These are phyloP conservation scores for Colletotrichum eremochloae DNA, from an alignment of 2,329 filamentous ascomycete species.

Conservation along the genomic window DNA sequence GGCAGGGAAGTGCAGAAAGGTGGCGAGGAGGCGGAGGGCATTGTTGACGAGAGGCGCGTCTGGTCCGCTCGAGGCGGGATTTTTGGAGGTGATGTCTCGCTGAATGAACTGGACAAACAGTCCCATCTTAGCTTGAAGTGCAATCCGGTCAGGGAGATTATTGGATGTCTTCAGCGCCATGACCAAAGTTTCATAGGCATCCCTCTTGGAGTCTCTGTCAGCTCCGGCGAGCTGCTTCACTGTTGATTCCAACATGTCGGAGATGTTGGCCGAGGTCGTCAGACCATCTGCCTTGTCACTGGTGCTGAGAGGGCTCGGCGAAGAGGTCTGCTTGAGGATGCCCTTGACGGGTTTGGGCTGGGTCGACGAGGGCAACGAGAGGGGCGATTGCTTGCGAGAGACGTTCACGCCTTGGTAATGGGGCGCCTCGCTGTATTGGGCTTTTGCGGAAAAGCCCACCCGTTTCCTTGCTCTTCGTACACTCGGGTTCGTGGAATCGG, in stretches of 20 bases:
- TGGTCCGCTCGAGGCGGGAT: conserved; percentile 61
- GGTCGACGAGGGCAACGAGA: conserved; percentile 56
- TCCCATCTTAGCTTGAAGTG: conserved; percentile 81
- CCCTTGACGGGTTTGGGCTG: conserved; percentile 66
- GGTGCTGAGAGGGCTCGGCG: conserved; percentile 60
- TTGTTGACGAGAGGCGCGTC: conserved; percentile 82
- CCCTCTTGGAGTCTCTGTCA: conserved; percentile 79
- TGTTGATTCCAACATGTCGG: conserved; percentile 87
- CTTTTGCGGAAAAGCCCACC: conserved; percentile 69
- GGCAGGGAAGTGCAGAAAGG: conserved; percentile 81
- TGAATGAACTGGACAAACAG: conserved; percentile 85
- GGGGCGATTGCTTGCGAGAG: conserved; percentile 55
- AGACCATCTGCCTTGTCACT: conserved; percentile 53
- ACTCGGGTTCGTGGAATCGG: conserved; percentile 57
- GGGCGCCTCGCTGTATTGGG: conserved; percentile 69
- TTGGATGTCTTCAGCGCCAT: conserved; percentile 84
- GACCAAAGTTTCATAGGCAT: conserved; percentile 87
- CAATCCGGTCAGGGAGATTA: conserved; percentile 80
- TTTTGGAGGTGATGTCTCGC: conserved; percentile 79
- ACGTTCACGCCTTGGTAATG: conserved; percentile 57
- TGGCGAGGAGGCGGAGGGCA: conserved; percentile 81
- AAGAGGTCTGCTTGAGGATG: conserved; percentile 82
- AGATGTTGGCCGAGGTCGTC: conserved; percentile 67
- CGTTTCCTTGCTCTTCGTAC: conserved; percentile 64
- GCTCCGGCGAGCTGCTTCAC: conserved; percentile 83